Evolutionary conservation across 768 basidiomycete species (phyloP).

Genomic region (Pisolithus albus): DNA sequence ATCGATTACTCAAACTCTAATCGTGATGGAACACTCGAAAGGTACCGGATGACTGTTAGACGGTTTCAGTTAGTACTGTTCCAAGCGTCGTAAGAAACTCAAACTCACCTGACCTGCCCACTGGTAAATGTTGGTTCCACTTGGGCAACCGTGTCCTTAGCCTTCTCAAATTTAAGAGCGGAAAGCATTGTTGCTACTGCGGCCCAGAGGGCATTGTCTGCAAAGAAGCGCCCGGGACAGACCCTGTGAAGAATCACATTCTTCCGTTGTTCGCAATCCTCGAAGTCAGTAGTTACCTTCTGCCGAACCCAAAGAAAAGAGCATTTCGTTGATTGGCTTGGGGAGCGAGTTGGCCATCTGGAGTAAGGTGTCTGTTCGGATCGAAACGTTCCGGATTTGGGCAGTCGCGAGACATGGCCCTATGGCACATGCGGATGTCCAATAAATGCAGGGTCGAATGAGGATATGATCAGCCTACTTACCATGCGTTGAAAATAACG

Average conservation of each 20-base stretch:
- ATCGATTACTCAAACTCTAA: neutral
- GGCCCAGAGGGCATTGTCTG: neutral
- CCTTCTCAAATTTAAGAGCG: neutral
- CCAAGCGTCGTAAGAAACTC: too few relatives aligned
- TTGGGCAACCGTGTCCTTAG: neutral
- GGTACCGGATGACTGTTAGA: neutral
- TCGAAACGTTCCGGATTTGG: neutral
- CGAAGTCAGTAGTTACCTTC: neutral
- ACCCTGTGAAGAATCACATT: neutral
- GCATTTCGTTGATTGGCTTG: neutral
- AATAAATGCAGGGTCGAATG: too few relatives aligned
- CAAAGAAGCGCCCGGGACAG: neutral
- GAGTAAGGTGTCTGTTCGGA: neutral
- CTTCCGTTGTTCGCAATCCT: neutral
- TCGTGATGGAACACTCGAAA: neutral
- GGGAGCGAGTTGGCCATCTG: neutral
- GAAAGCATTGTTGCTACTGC: neutral
- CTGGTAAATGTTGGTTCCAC: neutral
- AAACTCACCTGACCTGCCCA: neutral
- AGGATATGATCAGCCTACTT: neutral
- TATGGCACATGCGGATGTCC: neutral
- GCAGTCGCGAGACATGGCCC: neutral
- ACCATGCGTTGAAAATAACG: slow-evolving; percentile 1
- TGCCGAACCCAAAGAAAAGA: slow-evolving; percentile 1
- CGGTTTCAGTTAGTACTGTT: too few relatives aligned